A percentile compares a stretch with the other conserved stretches of the same genome.
phyloP scores from a whole-genome alignment of 116 monocot genomes.

The Cymodocea nodosa region DNA sequence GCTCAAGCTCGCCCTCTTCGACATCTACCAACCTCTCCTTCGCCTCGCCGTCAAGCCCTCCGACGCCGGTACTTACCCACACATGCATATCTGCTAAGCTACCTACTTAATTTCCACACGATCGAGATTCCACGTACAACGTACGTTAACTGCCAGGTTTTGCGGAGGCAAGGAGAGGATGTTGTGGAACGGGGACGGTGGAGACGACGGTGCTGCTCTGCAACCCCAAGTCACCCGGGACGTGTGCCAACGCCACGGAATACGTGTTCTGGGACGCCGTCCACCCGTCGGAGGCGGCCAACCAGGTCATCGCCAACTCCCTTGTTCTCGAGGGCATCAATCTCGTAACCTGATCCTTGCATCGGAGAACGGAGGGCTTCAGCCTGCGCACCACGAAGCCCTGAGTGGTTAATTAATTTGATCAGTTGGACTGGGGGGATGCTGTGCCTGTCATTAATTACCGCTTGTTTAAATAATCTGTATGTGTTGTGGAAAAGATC shows the following conservation, averaged over 20 bases:
- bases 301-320: slow-evolving; percentile 35
- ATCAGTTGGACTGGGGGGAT: no score
- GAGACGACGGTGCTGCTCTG: slow-evolving; percentile 61
- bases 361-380: no score
- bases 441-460: no score
- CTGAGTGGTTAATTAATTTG: no score
- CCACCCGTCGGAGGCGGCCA: slow-evolving; percentile 77
- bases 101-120: no score
- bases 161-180: slow-evolving; percentile 60
- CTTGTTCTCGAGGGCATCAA: slow-evolving; percentile 42
- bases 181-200: slow-evolving; percentile 81
- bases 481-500: no score
- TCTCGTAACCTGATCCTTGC: slow-evolving; percentile 26
- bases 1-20: slow-evolving; percentile 66
- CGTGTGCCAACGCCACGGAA: slow-evolving; percentile 59
- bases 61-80: slow-evolving; percentile 31
- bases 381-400: no score
- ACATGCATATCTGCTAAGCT: neutral
- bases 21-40: slow-evolving; percentile 61
- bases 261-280: slow-evolving; percentile 92
- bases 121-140: no score
- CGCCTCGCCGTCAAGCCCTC: slow-evolving; percentile 43
- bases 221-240: slow-evolving; percentile 66
- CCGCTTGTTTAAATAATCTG: no score
- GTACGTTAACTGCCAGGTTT: slow-evolving; percentile 27